phyloP scores from a whole-genome alignment of 805 yeast species.

The Sungouiella blattae region DNA sequence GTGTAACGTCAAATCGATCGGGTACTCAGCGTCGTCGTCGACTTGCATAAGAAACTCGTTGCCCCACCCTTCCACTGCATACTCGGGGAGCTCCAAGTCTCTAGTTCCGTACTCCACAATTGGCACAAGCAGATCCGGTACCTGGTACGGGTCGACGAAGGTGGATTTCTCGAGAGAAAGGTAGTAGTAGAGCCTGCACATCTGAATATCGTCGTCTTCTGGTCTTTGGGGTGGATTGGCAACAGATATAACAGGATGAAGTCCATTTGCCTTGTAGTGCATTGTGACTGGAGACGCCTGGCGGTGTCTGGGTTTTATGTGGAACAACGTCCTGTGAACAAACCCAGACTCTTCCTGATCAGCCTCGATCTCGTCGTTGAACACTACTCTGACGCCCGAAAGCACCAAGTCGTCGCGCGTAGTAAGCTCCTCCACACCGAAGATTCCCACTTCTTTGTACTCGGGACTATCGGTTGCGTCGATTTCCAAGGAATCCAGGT shows the following conservation, averaged over 20 bases:
- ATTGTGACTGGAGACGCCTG: background rate
- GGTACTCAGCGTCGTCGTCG: constrained; percentile 6
- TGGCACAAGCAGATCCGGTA: constrained; percentile 21
- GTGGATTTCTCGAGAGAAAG: constrained; percentile 27
- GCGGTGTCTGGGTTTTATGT: constrained; percentile 39
- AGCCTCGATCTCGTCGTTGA: constrained; percentile 16
- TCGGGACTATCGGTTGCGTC: constrained; percentile 1
- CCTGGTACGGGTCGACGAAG: constrained; percentile 38
- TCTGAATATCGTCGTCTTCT: constrained; percentile 18
- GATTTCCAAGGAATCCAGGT: constrained; percentile 1
- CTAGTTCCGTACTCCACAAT: constrained; percentile 28
- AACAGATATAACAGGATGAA: constrained; percentile 32
- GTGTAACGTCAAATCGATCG: constrained; percentile 29
- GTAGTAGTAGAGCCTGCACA: constrained; percentile 34
- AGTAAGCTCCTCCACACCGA: constrained; percentile 26
- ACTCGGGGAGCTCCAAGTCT: constrained; percentile 41
- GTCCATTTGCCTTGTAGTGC: constrained; percentile 22
- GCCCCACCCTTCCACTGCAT: constrained; percentile 37
- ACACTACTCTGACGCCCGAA: constrained; percentile 31
- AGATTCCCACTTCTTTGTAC: constrained; percentile 37
- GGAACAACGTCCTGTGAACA: constrained; percentile 37
- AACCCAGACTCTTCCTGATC: constrained; percentile 8
- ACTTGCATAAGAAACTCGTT: constrained; percentile 34
- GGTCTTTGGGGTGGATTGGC: constrained; percentile 14
- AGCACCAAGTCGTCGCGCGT: constrained; percentile 32